Evolutionary conservation across 129 eudicot species (phyloP).

Genomic region (Pulicaria dysenterica): DNA sequence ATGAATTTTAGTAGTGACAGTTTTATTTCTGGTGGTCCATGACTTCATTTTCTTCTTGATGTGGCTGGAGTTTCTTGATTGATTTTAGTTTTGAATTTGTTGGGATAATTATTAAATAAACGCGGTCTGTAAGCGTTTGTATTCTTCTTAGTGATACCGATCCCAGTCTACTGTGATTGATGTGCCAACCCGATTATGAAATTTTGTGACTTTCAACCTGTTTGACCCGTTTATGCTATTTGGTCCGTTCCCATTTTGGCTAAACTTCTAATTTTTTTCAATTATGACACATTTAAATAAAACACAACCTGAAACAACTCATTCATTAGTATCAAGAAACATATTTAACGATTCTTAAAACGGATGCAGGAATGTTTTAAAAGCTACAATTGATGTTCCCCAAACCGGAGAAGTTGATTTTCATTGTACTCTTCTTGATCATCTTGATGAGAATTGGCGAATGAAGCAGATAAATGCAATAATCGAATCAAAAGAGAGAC

Average conservation of each 20-base stretch:
- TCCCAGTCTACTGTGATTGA: slow-evolving; percentile 9
- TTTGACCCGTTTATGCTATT: background rate
- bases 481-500: slow-evolving; percentile 66
- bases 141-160: background rate
- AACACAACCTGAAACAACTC: background rate
- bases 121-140: background rate
- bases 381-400: slow-evolving; percentile 91
- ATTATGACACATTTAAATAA: background rate
- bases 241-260: too few species aligned
- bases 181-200: slow-evolving; percentile 1
- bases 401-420: slow-evolving; percentile 78
- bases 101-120: background rate
- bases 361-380: slow-evolving; percentile 82
- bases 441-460: slow-evolving; percentile 90
- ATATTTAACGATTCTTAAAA: slow-evolving; percentile 4
- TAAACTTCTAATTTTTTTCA: background rate
- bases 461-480: slow-evolving; percentile 91
- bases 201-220: background rate
- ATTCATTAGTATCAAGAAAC: background rate
- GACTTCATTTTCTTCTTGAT: background rate
- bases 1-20: slow-evolving; percentile 3
- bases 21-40: slow-evolving; percentile 34
- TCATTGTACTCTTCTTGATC: slow-evolving; percentile 89
- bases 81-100: background rate
- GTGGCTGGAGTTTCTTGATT: slow-evolving; percentile 14